phyloP scores from a whole-genome alignment of 129 eudicot species.

The Chrysanthemum lavandulifolium region DNA sequence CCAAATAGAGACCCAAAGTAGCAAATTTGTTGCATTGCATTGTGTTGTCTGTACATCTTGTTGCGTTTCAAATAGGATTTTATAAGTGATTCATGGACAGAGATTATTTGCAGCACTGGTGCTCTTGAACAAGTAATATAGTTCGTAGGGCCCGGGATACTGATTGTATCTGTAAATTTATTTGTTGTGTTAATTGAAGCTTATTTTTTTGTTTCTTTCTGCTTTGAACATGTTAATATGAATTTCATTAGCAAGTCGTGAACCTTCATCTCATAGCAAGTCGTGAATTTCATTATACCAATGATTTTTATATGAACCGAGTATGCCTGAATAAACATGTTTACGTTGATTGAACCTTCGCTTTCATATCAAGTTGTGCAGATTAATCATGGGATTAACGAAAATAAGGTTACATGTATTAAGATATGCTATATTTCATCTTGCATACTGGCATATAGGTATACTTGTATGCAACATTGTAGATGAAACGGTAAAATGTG shows the following conservation, averaged over 20 bases:
- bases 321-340: too few relatives aligned
- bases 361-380: too few relatives aligned
- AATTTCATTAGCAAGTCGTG: slow-evolving; percentile 17
- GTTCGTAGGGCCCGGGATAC: slow-evolving; percentile 18
- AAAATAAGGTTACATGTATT: too few relatives aligned
- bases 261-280: too few relatives aligned
- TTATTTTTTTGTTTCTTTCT: slow-evolving; percentile 13
- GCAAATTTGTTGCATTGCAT: slow-evolving; percentile 19
- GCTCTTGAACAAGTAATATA: slow-evolving; percentile 22
- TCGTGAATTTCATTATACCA: too few relatives aligned
- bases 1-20: background rate
- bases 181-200: slow-evolving; percentile 11
- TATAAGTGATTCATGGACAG: slow-evolving; percentile 13
- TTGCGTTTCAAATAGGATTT: slow-evolving; percentile 17
- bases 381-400: too few relatives aligned
- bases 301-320: too few relatives aligned
- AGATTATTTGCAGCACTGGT: background rate
- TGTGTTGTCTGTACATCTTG: slow-evolving; percentile 28
- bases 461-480: too few relatives aligned
- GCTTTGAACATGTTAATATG: slow-evolving; percentile 7
- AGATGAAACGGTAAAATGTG: too few relatives aligned
- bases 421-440: too few relatives aligned
- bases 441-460: too few relatives aligned
- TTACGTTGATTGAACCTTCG: too few relatives aligned
- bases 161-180: slow-evolving; percentile 25